phyloP scores from a whole-genome alignment of 2,329 filamentous ascomycete genomes.

The Penicillium sp. region DNA sequence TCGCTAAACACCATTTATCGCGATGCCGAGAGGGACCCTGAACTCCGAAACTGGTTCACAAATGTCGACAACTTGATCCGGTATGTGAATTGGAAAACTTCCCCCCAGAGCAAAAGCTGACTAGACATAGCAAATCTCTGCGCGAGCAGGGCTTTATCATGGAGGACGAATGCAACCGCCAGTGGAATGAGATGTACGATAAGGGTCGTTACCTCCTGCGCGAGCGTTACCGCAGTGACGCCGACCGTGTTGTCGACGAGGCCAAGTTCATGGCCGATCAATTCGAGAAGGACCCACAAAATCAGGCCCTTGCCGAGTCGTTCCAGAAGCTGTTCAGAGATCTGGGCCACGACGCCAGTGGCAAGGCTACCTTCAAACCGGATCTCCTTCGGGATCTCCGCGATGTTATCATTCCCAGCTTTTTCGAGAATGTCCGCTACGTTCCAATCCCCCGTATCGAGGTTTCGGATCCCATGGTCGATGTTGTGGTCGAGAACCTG shows the following conservation, averaged over 20 bases:
- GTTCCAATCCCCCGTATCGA: conserved; percentile 93
- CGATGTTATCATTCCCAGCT: conserved; percentile 77
- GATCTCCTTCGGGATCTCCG: conserved; percentile 86
- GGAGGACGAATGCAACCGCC: conserved; percentile 70
- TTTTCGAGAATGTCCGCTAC: conserved; percentile 84
- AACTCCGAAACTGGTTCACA: conserved; percentile 88
- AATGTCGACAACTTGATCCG: conserved; percentile 70
- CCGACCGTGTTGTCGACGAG: conserved; percentile 82
- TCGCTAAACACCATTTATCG: conserved; percentile 81
- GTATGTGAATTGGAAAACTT: conserved; percentile 19
- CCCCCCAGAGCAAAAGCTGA: not conserved
- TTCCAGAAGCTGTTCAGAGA: conserved; percentile 84
- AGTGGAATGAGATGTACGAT: conserved; percentile 85
- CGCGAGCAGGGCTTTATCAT: conserved; percentile 90
- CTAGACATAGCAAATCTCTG: conserved; percentile 61
- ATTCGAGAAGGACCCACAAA: conserved; percentile 84
- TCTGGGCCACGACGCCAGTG: conserved; percentile 81
- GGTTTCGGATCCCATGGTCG: conserved; percentile 77
- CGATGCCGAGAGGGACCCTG: conserved; percentile 80
- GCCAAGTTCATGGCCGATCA: conserved; percentile 84
- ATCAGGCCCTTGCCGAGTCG: conserved; percentile 73
- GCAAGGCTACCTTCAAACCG: conserved; percentile 86
- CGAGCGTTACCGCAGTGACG: conserved; percentile 82
- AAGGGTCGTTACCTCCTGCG: conserved; percentile 82
- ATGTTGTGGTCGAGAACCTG: conserved; percentile 89